A percentile compares a stretch with the other conserved stretches of the same genome.
These are phyloP conservation scores for Betula pendula DNA, from an alignment of 306 rosid species.

Conservation along the genomic window DNA sequence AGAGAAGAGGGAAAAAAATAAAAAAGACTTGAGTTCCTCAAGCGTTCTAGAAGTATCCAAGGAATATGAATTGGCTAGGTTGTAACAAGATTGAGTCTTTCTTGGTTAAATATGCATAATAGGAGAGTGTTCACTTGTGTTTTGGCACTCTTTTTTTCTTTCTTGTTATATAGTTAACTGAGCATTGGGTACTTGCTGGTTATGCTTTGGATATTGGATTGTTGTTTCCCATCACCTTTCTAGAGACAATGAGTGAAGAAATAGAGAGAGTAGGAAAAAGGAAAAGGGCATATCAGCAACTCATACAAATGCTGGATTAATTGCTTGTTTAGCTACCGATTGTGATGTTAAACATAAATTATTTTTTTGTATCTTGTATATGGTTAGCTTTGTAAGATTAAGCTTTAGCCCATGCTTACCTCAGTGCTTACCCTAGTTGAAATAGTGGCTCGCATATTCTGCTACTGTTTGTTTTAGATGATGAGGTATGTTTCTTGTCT, in stretches of 20 bases:
- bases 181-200: not conserved
- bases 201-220: not conserved
- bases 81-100: not conserved
- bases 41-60: no score
- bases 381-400: slow-evolving; percentile 11
- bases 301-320: not conserved
- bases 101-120: not conserved
- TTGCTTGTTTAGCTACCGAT: not conserved
- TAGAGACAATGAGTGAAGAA: not conserved
- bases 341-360: not conserved
- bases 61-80: not conserved
- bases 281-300: not conserved
- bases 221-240: not conserved
- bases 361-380: not conserved
- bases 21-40: no score
- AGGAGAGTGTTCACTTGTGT: not conserved
- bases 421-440: not conserved
- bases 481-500: slow-evolving; percentile 17
- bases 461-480: slow-evolving; percentile 28
- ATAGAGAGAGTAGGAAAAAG: not conserved
- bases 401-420: not conserved
- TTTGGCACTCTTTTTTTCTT: not conserved
- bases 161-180: not conserved
- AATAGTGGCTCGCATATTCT: slow-evolving; percentile 18
- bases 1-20: no score